A percentile compares a stretch with the other conserved stretches of the same genome.
phyloP scores from a whole-genome alignment of 208 protist species.

The Trypanosoma congolense region DNA sequence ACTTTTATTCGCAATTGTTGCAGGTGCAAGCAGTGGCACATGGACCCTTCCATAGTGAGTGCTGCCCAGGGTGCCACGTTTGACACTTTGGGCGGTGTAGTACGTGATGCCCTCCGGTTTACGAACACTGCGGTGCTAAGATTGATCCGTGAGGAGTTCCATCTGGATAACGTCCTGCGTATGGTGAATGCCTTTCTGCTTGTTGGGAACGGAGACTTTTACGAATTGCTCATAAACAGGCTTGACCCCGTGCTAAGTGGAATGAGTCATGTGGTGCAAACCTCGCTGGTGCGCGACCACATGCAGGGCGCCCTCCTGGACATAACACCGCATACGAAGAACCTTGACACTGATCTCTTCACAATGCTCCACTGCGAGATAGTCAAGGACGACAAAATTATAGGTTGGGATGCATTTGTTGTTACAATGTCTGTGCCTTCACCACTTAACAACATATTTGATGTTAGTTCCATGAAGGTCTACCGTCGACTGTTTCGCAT shows the following conservation, averaged over 20 bases:
- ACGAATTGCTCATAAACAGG: constrained; percentile 51
- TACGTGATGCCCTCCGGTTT: constrained; percentile 31
- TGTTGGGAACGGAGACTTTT: constrained; percentile 66
- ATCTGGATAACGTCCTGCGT: constrained; percentile 45
- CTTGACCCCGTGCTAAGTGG: constrained; percentile 46
- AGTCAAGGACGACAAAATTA: constrained; percentile 51
- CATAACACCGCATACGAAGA: constrained; percentile 41
- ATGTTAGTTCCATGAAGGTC: constrained; percentile 42
- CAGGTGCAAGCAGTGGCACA: constrained; percentile 53
- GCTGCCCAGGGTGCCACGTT: constrained; percentile 41
- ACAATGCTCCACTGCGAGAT: constrained; percentile 49
- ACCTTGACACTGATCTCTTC: constrained; percentile 53
- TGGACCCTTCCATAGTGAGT: constrained; percentile 39
- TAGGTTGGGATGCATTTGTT: constrained; percentile 65
- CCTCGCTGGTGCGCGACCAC: constrained; percentile 49
- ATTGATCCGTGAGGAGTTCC: constrained; percentile 45
- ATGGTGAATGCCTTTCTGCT: constrained; percentile 63
- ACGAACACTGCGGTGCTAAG: constrained; percentile 56
- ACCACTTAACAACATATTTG: constrained; percentile 69
- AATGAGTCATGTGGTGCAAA: constrained; percentile 42
- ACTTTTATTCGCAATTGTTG: constrained; percentile 58
- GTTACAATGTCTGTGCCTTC: constrained; percentile 52
- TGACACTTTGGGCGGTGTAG: constrained; percentile 34
- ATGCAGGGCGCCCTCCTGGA: constrained; percentile 47
- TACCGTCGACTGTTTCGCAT: constrained; percentile 60